These are phyloP conservation scores for Glaciozyma martinii DNA, from an alignment of 768 basidiomycete genomes.

Conservation along the genomic window DNA sequence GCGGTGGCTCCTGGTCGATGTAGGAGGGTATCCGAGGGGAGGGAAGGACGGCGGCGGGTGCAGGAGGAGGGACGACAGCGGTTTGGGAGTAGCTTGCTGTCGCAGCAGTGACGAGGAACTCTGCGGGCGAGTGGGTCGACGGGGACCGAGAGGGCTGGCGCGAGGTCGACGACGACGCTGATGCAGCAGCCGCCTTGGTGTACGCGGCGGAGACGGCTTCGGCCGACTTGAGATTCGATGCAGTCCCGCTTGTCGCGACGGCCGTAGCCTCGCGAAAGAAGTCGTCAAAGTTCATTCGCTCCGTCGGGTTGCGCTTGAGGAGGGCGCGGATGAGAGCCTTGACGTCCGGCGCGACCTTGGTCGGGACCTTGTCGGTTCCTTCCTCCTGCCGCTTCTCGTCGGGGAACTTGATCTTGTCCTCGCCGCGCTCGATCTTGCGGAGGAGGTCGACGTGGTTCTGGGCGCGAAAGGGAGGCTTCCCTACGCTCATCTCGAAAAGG, in stretches of 20 bases:
- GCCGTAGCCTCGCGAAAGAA: slow-evolving; percentile 55
- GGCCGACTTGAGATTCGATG: slow-evolving; percentile 9
- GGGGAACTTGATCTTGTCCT: slow-evolving; percentile 76
- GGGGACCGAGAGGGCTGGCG: neutral
- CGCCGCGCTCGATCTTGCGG: slow-evolving; percentile 84
- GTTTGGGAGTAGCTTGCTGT: slow-evolving; percentile 1
- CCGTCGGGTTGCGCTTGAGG: slow-evolving; percentile 70
- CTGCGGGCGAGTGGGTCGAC: neutral
- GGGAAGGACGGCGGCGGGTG: slow-evolving; percentile 5
- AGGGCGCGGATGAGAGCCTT: slow-evolving; percentile 79
- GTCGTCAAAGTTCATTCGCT: slow-evolving; percentile 80
- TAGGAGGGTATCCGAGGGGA: slow-evolving; percentile 8
- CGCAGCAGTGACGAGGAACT: slow-evolving; percentile 2
- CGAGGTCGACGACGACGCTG: slow-evolving; percentile 4
- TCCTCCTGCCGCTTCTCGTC: slow-evolving; percentile 53
- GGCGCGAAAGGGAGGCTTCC: slow-evolving; percentile 87
- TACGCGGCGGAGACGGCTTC: slow-evolving; percentile 19
- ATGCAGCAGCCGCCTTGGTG: neutral
- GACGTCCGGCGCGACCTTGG: slow-evolving; percentile 62
- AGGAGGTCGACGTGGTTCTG: slow-evolving; percentile 92
- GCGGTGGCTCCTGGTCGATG: slow-evolving; percentile 4
- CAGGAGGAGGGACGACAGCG: neutral
- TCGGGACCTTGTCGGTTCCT: slow-evolving; percentile 31
- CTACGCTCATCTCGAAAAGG: slow-evolving; percentile 88
- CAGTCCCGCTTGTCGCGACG: slow-evolving; percentile 17